Conservation (phyloP, 768 basidiomycete species). For the Galerina marginata region DNA sequence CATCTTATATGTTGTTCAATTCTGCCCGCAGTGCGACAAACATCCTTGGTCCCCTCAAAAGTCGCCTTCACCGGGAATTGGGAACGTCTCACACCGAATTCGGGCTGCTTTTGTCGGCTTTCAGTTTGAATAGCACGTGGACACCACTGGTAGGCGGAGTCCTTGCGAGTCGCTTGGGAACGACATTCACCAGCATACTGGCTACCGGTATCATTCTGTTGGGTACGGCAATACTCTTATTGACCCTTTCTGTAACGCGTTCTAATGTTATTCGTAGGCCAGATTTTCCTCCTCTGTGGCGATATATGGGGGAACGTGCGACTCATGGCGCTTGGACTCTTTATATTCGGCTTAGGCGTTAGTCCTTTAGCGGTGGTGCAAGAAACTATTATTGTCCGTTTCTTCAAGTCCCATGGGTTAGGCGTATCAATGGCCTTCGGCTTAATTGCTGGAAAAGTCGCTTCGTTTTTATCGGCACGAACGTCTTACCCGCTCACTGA, state of each 20-base stretch:
- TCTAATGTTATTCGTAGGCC: slow-evolving; percentile 46
- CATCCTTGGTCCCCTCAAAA: slow-evolving; percentile 81
- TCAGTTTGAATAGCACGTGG: slow-evolving; percentile 72
- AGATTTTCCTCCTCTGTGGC: slow-evolving; percentile 69
- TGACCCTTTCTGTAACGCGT: not conserved
- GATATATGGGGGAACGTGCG: slow-evolving; percentile 64
- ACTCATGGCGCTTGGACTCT: slow-evolving; percentile 76
- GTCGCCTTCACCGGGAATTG: slow-evolving; percentile 67
- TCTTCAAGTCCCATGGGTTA: slow-evolving; percentile 77
- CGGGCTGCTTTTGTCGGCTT: slow-evolving; percentile 76
- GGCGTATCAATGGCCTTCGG: slow-evolving; percentile 84
- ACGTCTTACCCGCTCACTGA: slow-evolving; percentile 80
- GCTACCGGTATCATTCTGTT: slow-evolving; percentile 77
- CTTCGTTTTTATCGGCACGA: slow-evolving; percentile 77
- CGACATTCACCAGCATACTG: slow-evolving; percentile 71
- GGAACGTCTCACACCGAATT: slow-evolving; percentile 81
- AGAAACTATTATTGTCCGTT: slow-evolving; percentile 84
- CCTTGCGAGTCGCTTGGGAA: slow-evolving; percentile 72
- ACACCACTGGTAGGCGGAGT: slow-evolving; percentile 83
- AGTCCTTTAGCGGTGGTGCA: slow-evolving; percentile 84
- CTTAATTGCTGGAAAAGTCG: slow-evolving; percentile 79
- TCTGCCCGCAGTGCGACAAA: slow-evolving; percentile 60
- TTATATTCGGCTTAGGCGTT: slow-evolving; percentile 79
- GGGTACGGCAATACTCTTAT: slow-evolving; percentile 38
- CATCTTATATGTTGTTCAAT: not conserved